phyloP scores from a whole-genome alignment of 2,329 filamentous ascomycete species.

The Blastomyces silverae region DNA sequence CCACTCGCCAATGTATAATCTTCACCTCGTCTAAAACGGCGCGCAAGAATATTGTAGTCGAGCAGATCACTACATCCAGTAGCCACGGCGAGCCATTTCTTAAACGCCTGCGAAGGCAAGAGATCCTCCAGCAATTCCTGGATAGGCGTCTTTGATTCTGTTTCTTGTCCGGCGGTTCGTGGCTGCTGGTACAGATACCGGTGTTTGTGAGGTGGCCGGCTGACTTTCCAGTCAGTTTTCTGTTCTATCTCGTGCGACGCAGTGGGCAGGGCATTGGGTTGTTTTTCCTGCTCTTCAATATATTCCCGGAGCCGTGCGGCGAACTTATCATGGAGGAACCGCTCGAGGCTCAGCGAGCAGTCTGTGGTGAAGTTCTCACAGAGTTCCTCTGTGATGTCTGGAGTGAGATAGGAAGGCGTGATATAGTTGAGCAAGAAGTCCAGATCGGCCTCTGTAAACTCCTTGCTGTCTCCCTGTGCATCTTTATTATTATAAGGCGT shows the following conservation, averaged over 20 bases:
- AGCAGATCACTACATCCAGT: constrained; percentile 63
- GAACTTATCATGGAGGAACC: constrained; percentile 74
- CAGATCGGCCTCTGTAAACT: constrained; percentile 70
- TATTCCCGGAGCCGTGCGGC: constrained; percentile 62
- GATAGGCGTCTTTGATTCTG: constrained; percentile 54
- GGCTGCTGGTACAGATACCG: constrained; percentile 75
- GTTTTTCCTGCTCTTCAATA: constrained; percentile 58
- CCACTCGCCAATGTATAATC: constrained; percentile 93
- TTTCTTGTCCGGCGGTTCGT: constrained; percentile 32
- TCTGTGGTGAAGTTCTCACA: constrained; percentile 72
- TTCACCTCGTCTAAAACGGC: constrained; percentile 75
- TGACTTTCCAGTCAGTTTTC: constrained; percentile 62
- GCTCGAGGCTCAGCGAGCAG: constrained; percentile 73
- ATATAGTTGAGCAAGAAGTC: constrained; percentile 89
- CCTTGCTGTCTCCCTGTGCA: constrained; percentile 32
- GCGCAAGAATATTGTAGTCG: constrained; percentile 69
- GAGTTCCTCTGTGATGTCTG: constrained; percentile 80
- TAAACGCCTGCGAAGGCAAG: constrained; percentile 77
- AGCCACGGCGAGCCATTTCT: constrained; percentile 78
- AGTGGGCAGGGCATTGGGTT: constrained; percentile 37
- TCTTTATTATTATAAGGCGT: constrained; percentile 42
- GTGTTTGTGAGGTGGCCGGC: constrained; percentile 89
- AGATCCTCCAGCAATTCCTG: constrained; percentile 74
- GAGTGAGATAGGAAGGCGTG: constrained; percentile 81
- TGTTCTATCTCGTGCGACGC: constrained; percentile 53